Evolutionary conservation across 257 asterid genomes (phyloP), one percentile per base, ranked within the genome.

Genomic region (Penstemon eatonii): DNA sequence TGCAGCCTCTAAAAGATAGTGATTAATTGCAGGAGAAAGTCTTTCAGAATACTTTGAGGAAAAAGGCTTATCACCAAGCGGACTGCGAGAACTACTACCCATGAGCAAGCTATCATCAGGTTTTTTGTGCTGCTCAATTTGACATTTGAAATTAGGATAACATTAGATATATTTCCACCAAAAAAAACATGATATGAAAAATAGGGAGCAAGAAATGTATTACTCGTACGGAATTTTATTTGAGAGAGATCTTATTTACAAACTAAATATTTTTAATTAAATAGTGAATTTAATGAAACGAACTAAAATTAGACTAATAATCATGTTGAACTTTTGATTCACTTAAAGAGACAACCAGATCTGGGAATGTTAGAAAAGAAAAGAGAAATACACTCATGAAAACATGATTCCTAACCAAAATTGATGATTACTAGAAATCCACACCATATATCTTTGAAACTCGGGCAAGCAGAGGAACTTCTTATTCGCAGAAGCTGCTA

Each of bases 11-110:
- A 93, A 78, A 66, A 94, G 89, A 70, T 94, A 94, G 70, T 91
- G 92, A 70, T 94, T 94, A 67, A 94, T 94, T 67, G 97, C 95
- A 73, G 99, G 97, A 54, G 99, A 91, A 73, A 94, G 96, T 76
- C 91, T 89, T 47, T 89, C 97, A 33, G 99, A 91, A 75, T 94
- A 94, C 84, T 87, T 94, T 18, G 96, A 91, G 55, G 96, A 81
- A 72, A 88, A 76, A 56, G 96, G 91, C 73, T 84, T 90, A 60
- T 94, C 96, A 68, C 89, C 97, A 45, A 83, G 83, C 12, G 95
- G 90, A 70, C 95, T 91, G 71, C 97, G 93, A 70, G 97, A 88
- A 79, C 90, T 89, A 73, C 89, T 85, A 52, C 89, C 97, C 81
- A 94, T 80, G 67, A 91, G 95, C 88, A 94, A 80, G 82, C 85